Conservation (phyloP, 805 yeast genomes). For the Candida incommunis region DNA sequence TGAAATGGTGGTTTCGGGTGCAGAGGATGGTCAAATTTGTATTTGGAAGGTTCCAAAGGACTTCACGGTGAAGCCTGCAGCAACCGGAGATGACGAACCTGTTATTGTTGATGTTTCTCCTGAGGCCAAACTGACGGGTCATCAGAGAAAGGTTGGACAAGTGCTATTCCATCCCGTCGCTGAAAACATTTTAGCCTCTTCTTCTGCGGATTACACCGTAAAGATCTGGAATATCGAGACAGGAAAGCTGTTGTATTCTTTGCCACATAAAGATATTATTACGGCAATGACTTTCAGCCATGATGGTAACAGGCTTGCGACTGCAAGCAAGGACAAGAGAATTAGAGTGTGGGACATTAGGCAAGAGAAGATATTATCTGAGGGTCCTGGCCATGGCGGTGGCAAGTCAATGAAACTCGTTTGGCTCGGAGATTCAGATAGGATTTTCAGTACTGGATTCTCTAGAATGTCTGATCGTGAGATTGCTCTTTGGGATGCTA, state of each 20-base stretch:
- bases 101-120: conserved; percentile 57
- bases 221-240: conserved; percentile 81
- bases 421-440: conserved; percentile 81
- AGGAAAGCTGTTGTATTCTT: conserved; percentile 54
- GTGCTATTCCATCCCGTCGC: conserved; percentile 84
- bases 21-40: conserved; percentile 72
- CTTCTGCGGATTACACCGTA: conserved; percentile 81
- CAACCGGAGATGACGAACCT: conserved; percentile 13
- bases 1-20: conserved; percentile 57
- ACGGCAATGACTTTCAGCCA: conserved; percentile 88
- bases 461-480: conserved; percentile 89
- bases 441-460: conserved; percentile 89
- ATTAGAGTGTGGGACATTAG: conserved; percentile 87
- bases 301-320: conserved; percentile 76
- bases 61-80: conserved; percentile 49
- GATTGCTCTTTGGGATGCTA: conserved; percentile 84
- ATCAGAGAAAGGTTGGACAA: conserved; percentile 86
- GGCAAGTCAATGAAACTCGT: conserved; percentile 80
- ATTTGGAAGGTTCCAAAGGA: conserved; percentile 81
- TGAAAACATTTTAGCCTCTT: conserved; percentile 70
- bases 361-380: conserved; percentile 56
- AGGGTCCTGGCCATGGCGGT: conserved; percentile 84
- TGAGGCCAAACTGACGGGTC: conserved; percentile 60
- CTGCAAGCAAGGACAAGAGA: conserved; percentile 82
- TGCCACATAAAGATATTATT: conserved; percentile 80